These are phyloP conservation scores for Lipomyces chichibuensis DNA, from an alignment of 805 yeast species.

Conservation along the genomic window DNA sequence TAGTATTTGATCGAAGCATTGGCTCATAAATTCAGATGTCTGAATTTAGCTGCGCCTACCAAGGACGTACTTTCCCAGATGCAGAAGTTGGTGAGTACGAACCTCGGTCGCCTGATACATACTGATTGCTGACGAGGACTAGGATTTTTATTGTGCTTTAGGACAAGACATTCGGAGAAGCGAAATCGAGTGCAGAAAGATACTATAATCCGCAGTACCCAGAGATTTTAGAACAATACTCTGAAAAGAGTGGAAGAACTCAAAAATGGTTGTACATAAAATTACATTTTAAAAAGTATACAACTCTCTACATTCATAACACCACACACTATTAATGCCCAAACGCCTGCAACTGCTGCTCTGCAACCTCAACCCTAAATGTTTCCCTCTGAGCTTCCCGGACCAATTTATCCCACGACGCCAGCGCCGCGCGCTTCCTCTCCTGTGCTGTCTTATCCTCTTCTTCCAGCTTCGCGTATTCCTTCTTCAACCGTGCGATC, in stretches of 20 bases:
- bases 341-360: conserved; percentile 27
- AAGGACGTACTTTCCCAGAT: conserved; percentile 25
- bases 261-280: neutral
- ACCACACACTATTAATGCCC: conserved; percentile 10
- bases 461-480: conserved; percentile 21
- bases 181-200: conserved; percentile 30
- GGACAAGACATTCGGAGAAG: conserved; percentile 25
- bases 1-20: neutral
- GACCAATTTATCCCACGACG: conserved; percentile 25
- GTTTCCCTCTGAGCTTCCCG: conserved; percentile 28
- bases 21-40: conserved; percentile 10
- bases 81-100: conserved; percentile 23
- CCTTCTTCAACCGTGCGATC: conserved; percentile 18
- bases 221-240: neutral
- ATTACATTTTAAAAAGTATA: conserved; percentile 5
- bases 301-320: neutral
- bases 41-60: conserved; percentile 24
- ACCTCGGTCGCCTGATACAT: neutral
- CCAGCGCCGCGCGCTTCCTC: conserved; percentile 26
- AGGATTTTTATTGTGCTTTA: conserved; percentile 29
- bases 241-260: neutral
- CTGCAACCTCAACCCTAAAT: conserved; percentile 27
- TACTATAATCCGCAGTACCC: neutral
- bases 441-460: conserved; percentile 18
- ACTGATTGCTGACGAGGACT: neutral